These are phyloP conservation scores for Vitis hybrid DNA, from an alignment of 177 flowering plant genomes.

Conservation along the genomic window DNA sequence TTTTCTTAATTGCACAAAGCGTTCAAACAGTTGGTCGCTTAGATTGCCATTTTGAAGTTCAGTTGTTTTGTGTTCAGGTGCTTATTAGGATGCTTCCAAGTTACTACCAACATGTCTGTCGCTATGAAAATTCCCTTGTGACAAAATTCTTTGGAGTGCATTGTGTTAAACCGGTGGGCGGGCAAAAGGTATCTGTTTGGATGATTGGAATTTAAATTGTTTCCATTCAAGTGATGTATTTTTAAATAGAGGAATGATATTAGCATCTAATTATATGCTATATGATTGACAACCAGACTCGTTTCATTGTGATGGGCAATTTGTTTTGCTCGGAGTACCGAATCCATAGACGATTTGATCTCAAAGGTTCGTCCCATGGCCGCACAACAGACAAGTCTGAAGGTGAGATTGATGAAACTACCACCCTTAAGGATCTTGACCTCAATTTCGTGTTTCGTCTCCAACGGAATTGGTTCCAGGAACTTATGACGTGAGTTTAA, in stretches of 20 bases:
- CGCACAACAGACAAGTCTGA: constrained; percentile 77
- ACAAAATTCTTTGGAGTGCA: constrained; percentile 95
- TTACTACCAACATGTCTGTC: constrained; percentile 74
- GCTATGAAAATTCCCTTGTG: constrained; percentile 81
- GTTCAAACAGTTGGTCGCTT: neutral
- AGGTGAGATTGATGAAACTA: constrained; percentile 85
- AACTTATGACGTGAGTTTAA: constrained; percentile 67
- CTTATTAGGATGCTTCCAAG: constrained; percentile 93
- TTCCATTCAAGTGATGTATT: neutral
- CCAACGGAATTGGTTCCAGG: constrained; percentile 66
- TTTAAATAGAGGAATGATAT: neutral
- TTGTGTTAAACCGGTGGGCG: constrained; percentile 91
- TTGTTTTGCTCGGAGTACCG: constrained; percentile 88
- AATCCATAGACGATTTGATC: constrained; percentile 88
- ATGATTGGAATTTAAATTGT: neutral
- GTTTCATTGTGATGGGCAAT: constrained; percentile 97
- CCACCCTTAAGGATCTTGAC: constrained; percentile 94
- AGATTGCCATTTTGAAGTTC: neutral
- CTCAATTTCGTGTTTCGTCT: constrained; percentile 85
- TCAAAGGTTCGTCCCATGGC: constrained; percentile 97
- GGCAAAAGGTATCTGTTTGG: constrained; percentile 67
- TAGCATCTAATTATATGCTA: constrained; percentile 1
- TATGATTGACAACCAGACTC: constrained; percentile 50
- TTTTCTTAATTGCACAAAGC: neutral
- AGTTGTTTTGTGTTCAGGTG: constrained; percentile 49